Conservation (phyloP, 2,329 filamentous ascomycete species). For the Teratosphaeriaceae sp. region DNA sequence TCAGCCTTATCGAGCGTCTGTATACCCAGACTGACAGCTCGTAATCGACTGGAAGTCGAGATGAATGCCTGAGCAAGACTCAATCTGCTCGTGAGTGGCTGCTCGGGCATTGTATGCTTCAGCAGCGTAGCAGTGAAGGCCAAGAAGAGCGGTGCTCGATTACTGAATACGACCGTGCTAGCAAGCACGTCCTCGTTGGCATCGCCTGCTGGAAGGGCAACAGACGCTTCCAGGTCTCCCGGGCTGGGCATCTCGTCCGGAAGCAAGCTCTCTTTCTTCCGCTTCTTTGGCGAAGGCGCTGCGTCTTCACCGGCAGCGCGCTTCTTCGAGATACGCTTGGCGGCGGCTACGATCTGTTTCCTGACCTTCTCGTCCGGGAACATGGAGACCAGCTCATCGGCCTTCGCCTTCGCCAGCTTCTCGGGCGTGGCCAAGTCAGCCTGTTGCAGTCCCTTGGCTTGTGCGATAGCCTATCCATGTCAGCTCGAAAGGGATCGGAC, state of each 20-base stretch:
- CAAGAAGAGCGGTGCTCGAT: constrained; percentile 73
- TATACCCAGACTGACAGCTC: constrained; percentile 68
- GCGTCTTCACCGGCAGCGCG: constrained; percentile 34
- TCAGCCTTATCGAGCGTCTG: constrained; percentile 59
- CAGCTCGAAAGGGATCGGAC: neutral
- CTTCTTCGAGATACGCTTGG: constrained; percentile 52
- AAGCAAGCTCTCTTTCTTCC: constrained; percentile 21
- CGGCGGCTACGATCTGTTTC: constrained; percentile 51
- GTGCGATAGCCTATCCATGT: constrained; percentile 40
- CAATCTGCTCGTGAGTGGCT: constrained; percentile 74
- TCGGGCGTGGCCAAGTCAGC: constrained; percentile 41
- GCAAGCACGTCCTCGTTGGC: constrained; percentile 55
- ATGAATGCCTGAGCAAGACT: constrained; percentile 80
- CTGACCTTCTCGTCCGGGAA: constrained; percentile 48
- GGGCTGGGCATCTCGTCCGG: constrained; percentile 6
- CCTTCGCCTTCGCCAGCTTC: constrained; percentile 43
- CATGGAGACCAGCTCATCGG: constrained; percentile 36
- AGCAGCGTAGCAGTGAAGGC: constrained; percentile 70
- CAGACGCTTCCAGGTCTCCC: constrained; percentile 54
- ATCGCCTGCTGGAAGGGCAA: constrained; percentile 51
- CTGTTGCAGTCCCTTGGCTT: constrained; percentile 48
- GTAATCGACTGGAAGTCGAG: constrained; percentile 70
- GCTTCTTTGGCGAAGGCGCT: constrained; percentile 31
- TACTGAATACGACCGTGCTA: constrained; percentile 58
- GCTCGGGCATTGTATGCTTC: constrained; percentile 76